Evolutionary conservation across 768 basidiomycete species (phyloP).

Genomic region (Coprinopsis sp.): DNA sequence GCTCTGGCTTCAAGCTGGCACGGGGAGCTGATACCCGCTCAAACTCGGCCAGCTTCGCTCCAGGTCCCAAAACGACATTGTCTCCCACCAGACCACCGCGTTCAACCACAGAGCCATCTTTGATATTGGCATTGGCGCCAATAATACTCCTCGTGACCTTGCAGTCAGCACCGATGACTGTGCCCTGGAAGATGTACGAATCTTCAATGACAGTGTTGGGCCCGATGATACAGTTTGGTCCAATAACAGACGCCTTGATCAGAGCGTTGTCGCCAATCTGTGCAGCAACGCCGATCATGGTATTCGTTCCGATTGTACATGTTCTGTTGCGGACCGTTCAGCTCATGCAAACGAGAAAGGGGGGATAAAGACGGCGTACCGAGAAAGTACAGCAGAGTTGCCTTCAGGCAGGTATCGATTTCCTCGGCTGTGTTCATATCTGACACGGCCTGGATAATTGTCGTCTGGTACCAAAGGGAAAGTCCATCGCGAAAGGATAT

Average conservation of each 20-base stretch:
- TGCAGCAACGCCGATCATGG: constrained; percentile 79
- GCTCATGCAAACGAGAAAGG: background rate
- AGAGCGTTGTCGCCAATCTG: constrained; percentile 62
- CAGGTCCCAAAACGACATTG: constrained; percentile 74
- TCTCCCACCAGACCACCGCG: constrained; percentile 81
- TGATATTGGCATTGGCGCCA: constrained; percentile 70
- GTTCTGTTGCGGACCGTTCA: constrained; percentile 43
- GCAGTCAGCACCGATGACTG: constrained; percentile 64
- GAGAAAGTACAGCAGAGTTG: constrained; percentile 72
- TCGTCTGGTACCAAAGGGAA: constrained; percentile 96
- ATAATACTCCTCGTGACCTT: constrained; percentile 77
- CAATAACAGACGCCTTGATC: constrained; percentile 73
- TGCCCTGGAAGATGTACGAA: constrained; percentile 83
- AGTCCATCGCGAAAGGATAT: constrained; percentile 89
- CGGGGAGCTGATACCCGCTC: constrained; percentile 63
- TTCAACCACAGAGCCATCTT: constrained; percentile 60
- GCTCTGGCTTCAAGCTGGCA: constrained; percentile 26
- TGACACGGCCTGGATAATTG: constrained; percentile 76
- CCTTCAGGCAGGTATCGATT: constrained; percentile 87
- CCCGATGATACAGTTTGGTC: constrained; percentile 70
- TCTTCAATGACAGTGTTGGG: constrained; percentile 60
- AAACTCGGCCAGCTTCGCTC: constrained; percentile 61
- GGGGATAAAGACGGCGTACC: constrained; percentile 42
- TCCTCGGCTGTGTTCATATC: constrained; percentile 83
- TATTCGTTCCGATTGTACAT: constrained; percentile 74